These are phyloP conservation scores for Thelonectria discophora DNA, from an alignment of 2,329 filamentous ascomycete species.

Conservation along the genomic window DNA sequence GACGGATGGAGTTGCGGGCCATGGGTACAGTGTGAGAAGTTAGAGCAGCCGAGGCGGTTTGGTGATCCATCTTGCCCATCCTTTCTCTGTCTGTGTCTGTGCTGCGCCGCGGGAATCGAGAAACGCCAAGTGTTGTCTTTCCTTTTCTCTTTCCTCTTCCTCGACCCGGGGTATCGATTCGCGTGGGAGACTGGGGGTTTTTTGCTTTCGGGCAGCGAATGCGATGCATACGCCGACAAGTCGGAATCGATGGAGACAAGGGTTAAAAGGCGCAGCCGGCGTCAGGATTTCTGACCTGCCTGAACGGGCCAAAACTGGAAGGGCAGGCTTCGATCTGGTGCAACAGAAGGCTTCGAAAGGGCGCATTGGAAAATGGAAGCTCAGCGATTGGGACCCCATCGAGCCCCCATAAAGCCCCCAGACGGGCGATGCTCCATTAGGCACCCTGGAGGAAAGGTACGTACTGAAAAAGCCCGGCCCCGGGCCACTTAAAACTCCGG, in stretches of 20 bases:
- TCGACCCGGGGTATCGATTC: background rate
- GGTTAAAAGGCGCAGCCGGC: too few species aligned
- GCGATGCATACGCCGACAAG: conserved; percentile 6
- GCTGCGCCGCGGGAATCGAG: background rate
- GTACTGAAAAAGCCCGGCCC: too few species aligned
- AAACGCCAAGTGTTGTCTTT: background rate
- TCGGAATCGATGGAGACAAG: conserved; percentile 15
- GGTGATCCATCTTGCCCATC: too few species aligned
- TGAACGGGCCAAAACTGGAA: conserved; percentile 26
- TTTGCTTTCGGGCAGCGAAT: background rate
- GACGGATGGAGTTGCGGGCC: background rate
- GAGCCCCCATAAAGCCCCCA: conserved; percentile 16
- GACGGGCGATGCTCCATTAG: background rate
- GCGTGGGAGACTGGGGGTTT: background rate
- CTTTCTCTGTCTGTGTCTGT: too few species aligned
- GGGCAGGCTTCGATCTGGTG: conserved; percentile 1
- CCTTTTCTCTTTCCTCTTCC: background rate
- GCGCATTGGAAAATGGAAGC: too few species aligned
- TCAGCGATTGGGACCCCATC: too few species aligned
- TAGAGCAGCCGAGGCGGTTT: too few species aligned
- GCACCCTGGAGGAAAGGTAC: too few species aligned
- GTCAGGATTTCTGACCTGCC: conserved; percentile 29
- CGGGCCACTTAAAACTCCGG: conserved; percentile 20
- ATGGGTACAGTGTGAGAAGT: too few species aligned
- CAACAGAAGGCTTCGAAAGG: background rate